Percentiles rank a stretch among this genome's conserved stretches.
Evolutionary conservation across 148 eudicot species (phyloP).

Genomic region (Chenopodium suecicum): DNA sequence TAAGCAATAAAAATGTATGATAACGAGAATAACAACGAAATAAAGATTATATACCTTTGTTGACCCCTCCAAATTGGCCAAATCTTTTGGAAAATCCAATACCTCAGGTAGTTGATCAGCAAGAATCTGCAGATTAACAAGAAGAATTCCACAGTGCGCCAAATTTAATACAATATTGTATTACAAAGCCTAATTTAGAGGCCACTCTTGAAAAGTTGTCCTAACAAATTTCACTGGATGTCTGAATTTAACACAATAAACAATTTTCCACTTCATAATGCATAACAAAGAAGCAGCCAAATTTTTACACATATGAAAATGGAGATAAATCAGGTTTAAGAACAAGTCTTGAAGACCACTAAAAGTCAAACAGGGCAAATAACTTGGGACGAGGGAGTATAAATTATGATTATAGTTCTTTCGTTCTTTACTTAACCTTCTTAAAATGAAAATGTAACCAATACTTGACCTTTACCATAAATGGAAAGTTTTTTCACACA

Average conservation of each 20-base stretch:
- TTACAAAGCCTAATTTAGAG: neutral
- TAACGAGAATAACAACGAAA: neutral
- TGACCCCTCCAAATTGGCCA: slow-evolving; percentile 71
- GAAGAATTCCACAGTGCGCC: neutral
- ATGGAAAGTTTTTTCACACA: no score
- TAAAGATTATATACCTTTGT: slow-evolving; percentile 60
- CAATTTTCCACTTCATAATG: neutral
- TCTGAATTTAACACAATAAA: neutral
- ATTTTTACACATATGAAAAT: no score
- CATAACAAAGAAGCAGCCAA: neutral
- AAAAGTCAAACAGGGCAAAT: no score
- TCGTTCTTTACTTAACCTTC: no score
- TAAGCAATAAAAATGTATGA: neutral
- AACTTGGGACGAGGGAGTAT: no score
- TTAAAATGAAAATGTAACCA: no score
- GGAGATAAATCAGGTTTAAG: no score
- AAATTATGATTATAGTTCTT: no score
- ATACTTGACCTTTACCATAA: no score
- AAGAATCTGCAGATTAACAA: slow-evolving; percentile 53
- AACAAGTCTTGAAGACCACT: no score
- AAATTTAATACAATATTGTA: neutral
- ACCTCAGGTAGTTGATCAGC: slow-evolving; percentile 84
- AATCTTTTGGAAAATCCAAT: slow-evolving; percentile 81
- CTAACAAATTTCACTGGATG: neutral
- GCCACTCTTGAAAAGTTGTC: neutral